Evolutionary conservation across 2,329 filamentous ascomycete genomes (phyloP), one percentile per base, ranked within the genome.

Genomic region (Furcasterigmium sp.): DNA sequence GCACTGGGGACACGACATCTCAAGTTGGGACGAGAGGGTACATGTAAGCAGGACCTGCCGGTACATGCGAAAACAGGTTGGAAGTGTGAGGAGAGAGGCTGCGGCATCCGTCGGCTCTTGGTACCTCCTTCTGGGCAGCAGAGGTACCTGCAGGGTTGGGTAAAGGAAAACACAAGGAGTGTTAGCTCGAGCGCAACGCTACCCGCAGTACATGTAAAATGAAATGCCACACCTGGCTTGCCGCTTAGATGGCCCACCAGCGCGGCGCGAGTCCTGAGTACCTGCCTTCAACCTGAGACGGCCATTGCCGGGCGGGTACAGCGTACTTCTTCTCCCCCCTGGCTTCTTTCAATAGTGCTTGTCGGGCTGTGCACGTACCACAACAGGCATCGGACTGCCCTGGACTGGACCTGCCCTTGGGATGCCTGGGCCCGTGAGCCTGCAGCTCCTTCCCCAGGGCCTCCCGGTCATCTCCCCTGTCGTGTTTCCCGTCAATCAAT

Each of bases 401-500:
- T n/a, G n/a, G n/a, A n/a, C 23, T 26, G 23, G 23, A 26, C 23
- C 23, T 26, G 23, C n/a, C n/a, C n/a, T n/a, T n/a, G n/a, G n/a
- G n/a, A n/a, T n/a, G 29, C 29, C 29, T 32, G 29, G 11, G 29
- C 8, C 29, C n/a, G n/a, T 17, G n/a, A 34, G 30, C 26, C 26
- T 40, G 23, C 38, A n/a, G 8, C 25, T 40, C 18, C 38, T n/a
- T 21, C 23, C 7, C 21, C 37, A 38, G 28, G 26, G 13, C 26
- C n/a, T 39, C 25, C 37, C 10, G 25, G 20, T 29, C 38, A 9
- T 29, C 17, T 18, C 38, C 38, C 38, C 38, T 40, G 38, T 40
- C 43, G 44, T 50, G 48, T 50, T 50, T 48, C 48, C 48, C 47
- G 45, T 49, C 46, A 48, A 49, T 49, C 47, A 50, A 50, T 46